Percentiles rank a stretch among this genome's conserved stretches.
Evolutionary conservation across 495 filamentous ascomycete species (phyloP).

Genomic region (Hypoxylon trugodes): DNA sequence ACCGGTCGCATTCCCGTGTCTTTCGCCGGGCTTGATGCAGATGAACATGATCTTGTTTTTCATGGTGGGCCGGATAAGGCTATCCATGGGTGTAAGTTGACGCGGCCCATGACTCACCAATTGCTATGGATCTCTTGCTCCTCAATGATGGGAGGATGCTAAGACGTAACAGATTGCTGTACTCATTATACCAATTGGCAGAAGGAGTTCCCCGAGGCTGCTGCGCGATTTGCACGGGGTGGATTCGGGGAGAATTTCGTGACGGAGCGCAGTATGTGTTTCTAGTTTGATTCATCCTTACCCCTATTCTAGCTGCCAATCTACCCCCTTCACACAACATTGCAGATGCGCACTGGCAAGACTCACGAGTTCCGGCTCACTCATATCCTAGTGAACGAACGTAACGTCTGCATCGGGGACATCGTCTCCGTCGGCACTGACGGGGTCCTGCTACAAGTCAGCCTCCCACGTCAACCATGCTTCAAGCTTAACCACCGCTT

Average conservation of each 20-base stretch:
- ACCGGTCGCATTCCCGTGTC: constrained; percentile 53
- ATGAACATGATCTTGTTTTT: constrained; percentile 64
- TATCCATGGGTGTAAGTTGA: constrained; percentile 61
- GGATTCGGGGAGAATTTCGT: constrained; percentile 69
- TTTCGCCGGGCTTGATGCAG: constrained; percentile 56
- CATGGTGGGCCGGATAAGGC: constrained; percentile 66
- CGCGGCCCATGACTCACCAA: background rate
- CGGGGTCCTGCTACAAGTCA: constrained; percentile 53
- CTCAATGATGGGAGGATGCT: too few species aligned
- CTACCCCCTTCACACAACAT: too few species aligned
- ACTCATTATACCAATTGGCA: constrained; percentile 61
- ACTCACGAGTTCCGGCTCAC: too few species aligned
- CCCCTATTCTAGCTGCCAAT: constrained; percentile 22
- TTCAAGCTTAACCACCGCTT: constrained; percentile 68
- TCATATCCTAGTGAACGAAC: constrained; percentile 65
- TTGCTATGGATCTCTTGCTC: background rate
- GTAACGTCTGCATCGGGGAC: constrained; percentile 67
- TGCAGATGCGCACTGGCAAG: too few species aligned
- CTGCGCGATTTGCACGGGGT: constrained; percentile 55
- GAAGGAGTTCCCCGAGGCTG: constrained; percentile 52
- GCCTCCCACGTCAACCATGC: constrained; percentile 62
- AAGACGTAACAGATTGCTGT: constrained; percentile 52
- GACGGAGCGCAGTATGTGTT: constrained; percentile 41
- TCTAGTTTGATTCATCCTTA: background rate
- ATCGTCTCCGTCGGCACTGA: constrained; percentile 52